Percentiles rank a stretch among this genome's conserved stretches.
These are phyloP conservation scores for Colletotrichum orbiculare DNA, from an alignment of 2,329 filamentous ascomycete genomes.

Conservation along the genomic window DNA sequence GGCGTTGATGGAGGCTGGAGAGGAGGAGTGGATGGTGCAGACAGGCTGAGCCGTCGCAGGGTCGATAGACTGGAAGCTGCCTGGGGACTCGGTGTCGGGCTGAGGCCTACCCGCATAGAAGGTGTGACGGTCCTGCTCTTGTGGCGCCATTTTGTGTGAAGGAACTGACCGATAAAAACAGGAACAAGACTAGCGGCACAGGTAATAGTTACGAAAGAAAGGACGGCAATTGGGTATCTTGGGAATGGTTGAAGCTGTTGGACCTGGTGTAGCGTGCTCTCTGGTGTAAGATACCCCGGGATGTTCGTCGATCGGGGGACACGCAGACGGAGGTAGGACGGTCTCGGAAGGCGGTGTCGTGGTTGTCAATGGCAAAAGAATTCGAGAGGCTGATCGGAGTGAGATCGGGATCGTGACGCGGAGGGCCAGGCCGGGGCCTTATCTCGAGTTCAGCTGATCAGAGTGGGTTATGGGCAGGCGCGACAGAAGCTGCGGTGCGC, in stretches of 20 bases:
- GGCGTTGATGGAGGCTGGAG: conserved; percentile 73
- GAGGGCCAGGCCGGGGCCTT: conserved; percentile 25
- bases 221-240: conserved; percentile 15
- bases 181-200: conserved; percentile 3
- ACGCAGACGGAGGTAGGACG: conserved; percentile 20
- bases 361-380: background rate
- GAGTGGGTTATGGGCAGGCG: background rate
- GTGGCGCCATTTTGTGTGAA: conserved; percentile 28
- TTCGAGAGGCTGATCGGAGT: conserved; percentile 19
- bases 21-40: conserved; percentile 78
- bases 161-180: background rate
- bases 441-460: conserved; percentile 24
- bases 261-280: background rate
- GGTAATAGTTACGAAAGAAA: background rate
- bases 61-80: conserved; percentile 78
- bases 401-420: conserved; percentile 31
- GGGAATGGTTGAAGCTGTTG: background rate
- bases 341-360: conserved; percentile 9
- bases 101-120: conserved; percentile 81
- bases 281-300: conserved; percentile 7
- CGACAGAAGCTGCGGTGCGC: background rate
- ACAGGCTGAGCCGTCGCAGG: conserved; percentile 77
- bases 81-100: conserved; percentile 65
- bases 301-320: conserved; percentile 22
- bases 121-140: conserved; percentile 59